Conservation (phyloP, 257 asterid genomes). For the Cordia subcordata region DNA sequence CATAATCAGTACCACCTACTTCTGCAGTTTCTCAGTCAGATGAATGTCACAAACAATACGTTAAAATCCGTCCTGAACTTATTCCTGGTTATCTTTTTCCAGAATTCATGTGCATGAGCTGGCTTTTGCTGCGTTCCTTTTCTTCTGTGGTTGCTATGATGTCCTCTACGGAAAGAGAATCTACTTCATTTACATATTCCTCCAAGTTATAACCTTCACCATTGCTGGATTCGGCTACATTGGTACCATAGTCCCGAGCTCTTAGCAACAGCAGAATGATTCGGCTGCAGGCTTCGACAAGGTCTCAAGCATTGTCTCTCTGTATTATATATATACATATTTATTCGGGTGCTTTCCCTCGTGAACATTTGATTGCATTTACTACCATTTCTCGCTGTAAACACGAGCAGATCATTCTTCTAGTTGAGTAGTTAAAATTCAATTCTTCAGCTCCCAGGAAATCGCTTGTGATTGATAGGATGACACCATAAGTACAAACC, state of each 20-base stretch:
- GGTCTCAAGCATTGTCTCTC: slow-evolving; percentile 3
- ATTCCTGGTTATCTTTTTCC: slow-evolving; percentile 11
- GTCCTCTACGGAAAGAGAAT: slow-evolving; percentile 66
- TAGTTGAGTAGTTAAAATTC: neutral
- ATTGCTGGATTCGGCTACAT: slow-evolving; percentile 87
- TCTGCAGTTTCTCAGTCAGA: no score
- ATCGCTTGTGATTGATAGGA: no score
- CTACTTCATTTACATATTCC: slow-evolving; percentile 78
- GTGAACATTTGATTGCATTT: slow-evolving; percentile 23
- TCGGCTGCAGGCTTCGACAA: slow-evolving; percentile 8
- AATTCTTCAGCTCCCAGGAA: no score
- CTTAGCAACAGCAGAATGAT: slow-evolving; percentile 10
- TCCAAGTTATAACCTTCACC: slow-evolving; percentile 76
- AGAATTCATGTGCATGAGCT: slow-evolving; percentile 72
- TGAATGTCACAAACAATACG: no score
- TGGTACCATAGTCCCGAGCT: slow-evolving; percentile 75
- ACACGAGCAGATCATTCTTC: slow-evolving; percentile 4
- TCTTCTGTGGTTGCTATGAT: slow-evolving; percentile 89
- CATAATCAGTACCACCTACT: no score
- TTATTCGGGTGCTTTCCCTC: slow-evolving; percentile 15
- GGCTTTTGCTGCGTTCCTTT: slow-evolving; percentile 73
- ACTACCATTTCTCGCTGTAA: slow-evolving; percentile 14
- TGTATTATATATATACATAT: slow-evolving; percentile 32
- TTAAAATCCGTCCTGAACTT: no score
- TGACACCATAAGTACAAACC: no score